These are phyloP conservation scores for Emergomyces africanus DNA, from an alignment of 2,329 filamentous ascomycete species.

Conservation along the genomic window DNA sequence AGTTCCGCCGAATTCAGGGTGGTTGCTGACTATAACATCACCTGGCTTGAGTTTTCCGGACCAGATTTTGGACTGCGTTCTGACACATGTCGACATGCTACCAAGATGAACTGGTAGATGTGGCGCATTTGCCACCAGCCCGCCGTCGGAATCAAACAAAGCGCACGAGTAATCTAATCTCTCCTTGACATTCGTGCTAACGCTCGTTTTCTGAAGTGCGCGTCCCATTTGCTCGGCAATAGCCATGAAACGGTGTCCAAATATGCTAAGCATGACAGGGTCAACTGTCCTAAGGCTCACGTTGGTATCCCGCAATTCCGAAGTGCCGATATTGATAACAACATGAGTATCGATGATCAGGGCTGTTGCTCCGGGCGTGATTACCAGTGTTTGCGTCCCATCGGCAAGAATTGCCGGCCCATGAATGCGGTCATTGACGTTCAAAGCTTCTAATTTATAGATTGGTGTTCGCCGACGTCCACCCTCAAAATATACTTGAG, in stretches of 20 bases:
- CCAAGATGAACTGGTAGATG: conserved; percentile 68
- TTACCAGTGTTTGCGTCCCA: conserved; percentile 63
- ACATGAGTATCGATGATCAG: conserved; percentile 72
- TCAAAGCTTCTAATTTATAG: conserved; percentile 66
- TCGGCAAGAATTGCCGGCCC: conserved; percentile 78
- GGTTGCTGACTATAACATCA: conserved; percentile 73
- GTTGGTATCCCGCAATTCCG: conserved; percentile 35
- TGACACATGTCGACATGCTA: conserved; percentile 67
- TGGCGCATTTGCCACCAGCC: conserved; percentile 62
- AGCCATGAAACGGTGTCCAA: conserved; percentile 72
- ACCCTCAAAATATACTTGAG: conserved; percentile 72
- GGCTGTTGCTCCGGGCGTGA: conserved; percentile 60
- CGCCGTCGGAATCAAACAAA: conserved; percentile 58
- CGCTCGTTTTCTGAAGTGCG: conserved; percentile 65
- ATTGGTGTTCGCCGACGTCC: conserved; percentile 66
- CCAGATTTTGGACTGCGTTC: conserved; percentile 66
- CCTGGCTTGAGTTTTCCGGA: conserved; percentile 62
- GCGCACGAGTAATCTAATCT: conserved; percentile 67
- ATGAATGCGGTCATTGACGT: conserved; percentile 56
- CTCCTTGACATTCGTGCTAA: conserved; percentile 69
- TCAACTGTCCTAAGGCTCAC: conserved; percentile 46
- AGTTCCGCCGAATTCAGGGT: conserved; percentile 72
- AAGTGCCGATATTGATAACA: conserved; percentile 60
- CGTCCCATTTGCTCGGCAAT: conserved; percentile 78
- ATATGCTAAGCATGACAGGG: conserved; percentile 65